phyloP scores from a whole-genome alignment of 495 filamentous ascomycete genomes.

The Lophiotrema nucula region DNA sequence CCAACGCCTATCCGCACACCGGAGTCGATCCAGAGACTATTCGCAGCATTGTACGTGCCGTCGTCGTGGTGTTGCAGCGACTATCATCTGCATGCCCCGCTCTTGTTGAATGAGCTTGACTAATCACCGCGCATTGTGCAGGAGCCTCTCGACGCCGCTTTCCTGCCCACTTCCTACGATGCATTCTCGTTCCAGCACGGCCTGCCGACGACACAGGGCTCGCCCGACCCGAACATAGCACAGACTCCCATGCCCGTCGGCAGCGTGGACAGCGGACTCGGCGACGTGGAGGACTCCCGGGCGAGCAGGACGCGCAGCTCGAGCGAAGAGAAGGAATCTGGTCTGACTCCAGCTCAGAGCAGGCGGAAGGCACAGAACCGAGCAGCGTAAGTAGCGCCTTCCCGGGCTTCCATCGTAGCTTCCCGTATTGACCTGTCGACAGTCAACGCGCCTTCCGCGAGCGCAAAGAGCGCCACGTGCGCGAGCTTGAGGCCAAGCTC shows the following conservation, averaged over 20 bases:
- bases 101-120: constrained; percentile 10
- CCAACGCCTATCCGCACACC: constrained; percentile 55
- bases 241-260: constrained; percentile 33
- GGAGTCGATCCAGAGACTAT: constrained; percentile 45
- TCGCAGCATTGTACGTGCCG: constrained; percentile 29
- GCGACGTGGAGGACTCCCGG: constrained; percentile 28
- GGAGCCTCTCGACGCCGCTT: constrained; percentile 31
- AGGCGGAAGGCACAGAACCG: constrained; percentile 94
- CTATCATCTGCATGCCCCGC: constrained; percentile 4
- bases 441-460: constrained; percentile 97
- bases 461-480: constrained; percentile 90
- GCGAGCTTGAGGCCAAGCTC: constrained; percentile 86
- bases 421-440: neutral
- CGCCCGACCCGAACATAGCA: constrained; percentile 21
- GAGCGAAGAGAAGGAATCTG: constrained; percentile 66
- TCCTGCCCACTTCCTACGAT: constrained; percentile 32
- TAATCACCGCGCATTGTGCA: constrained; percentile 30
- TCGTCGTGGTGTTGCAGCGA: neutral
- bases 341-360: constrained; percentile 73
- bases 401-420: neutral
- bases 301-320: constrained; percentile 35
- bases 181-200: constrained; percentile 21
- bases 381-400: constrained; percentile 72
- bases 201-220: constrained; percentile 27
- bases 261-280: constrained; percentile 30